These are phyloP conservation scores for Carpinus viminea DNA, from an alignment of 306 rosid genomes.

Conservation along the genomic window DNA sequence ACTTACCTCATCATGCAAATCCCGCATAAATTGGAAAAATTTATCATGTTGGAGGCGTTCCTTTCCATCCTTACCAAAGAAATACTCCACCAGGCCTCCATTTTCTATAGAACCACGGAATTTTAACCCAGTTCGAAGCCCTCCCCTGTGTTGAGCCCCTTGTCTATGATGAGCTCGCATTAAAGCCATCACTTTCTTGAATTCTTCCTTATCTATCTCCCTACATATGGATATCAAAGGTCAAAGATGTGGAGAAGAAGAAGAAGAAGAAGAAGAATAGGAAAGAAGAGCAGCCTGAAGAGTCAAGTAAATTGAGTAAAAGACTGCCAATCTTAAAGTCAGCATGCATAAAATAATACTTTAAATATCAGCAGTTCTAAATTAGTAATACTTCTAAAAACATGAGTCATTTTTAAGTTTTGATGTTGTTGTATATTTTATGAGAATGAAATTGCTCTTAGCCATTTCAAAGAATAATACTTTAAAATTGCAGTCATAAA, in stretches of 20 bases:
- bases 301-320: background rate
- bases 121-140: constrained; percentile 62
- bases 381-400: too few species aligned
- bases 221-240: constrained; percentile 29
- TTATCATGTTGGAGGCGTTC: constrained; percentile 60
- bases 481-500: background rate
- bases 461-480: background rate
- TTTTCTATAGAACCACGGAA: constrained; percentile 67
- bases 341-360: background rate
- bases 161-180: constrained; percentile 86
- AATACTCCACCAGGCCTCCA: constrained; percentile 84
- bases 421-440: background rate
- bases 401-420: background rate
- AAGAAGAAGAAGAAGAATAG: background rate
- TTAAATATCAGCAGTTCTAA: background rate
- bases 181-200: constrained; percentile 91
- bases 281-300: background rate
- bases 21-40: constrained; percentile 65
- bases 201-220: constrained; percentile 78
- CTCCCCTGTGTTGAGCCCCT: constrained; percentile 68
- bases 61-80: constrained; percentile 78
- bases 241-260: background rate
- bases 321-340: background rate
- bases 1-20: constrained; percentile 69
- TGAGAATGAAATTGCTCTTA: background rate